Percentiles rank a stretch among this genome's conserved stretches.
Conservation (phyloP, 2,329 filamentous ascomycete genomes). For the Tolypocladium inflatum region DNA sequence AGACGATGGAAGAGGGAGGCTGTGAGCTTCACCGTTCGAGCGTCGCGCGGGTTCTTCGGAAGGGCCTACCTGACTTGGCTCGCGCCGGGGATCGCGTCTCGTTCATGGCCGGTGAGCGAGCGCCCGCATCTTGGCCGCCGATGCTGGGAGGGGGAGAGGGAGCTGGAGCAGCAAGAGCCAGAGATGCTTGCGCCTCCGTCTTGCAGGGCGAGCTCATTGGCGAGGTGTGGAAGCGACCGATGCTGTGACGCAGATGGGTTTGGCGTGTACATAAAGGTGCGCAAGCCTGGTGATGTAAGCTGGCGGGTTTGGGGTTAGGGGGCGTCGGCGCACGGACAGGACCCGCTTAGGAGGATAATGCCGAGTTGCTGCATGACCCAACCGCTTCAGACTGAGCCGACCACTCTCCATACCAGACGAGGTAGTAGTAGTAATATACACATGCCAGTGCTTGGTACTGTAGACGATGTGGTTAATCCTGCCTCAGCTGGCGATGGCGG, state of each 20-base stretch:
- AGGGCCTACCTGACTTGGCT: slow-evolving; percentile 7
- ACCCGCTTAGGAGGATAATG: background rate
- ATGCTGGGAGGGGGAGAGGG: background rate
- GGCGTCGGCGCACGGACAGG: background rate
- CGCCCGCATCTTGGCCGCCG: background rate
- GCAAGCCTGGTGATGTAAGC: background rate
- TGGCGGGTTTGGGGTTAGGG: background rate
- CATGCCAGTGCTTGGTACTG: background rate
- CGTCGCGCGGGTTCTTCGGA: background rate
- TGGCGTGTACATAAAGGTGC: background rate
- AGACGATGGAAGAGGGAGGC: background rate
- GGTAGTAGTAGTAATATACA: background rate
- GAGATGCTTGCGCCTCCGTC: background rate
- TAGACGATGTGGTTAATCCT: background rate
- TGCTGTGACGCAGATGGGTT: background rate
- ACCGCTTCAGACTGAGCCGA: background rate
- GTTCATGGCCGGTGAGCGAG: slow-evolving; percentile 1
- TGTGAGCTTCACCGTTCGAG: background rate
- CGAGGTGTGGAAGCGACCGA: background rate
- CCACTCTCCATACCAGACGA: background rate
- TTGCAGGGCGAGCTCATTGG: background rate
- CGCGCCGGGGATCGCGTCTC: slow-evolving; percentile 7
- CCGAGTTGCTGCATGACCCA: background rate
- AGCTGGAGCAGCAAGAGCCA: background rate
- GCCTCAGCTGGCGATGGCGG: background rate